A percentile compares a stretch with the other conserved stretches of the same genome.
Conservation (phyloP, 1,284 basidiomycete genomes). For the Marasmius sp. region DNA sequence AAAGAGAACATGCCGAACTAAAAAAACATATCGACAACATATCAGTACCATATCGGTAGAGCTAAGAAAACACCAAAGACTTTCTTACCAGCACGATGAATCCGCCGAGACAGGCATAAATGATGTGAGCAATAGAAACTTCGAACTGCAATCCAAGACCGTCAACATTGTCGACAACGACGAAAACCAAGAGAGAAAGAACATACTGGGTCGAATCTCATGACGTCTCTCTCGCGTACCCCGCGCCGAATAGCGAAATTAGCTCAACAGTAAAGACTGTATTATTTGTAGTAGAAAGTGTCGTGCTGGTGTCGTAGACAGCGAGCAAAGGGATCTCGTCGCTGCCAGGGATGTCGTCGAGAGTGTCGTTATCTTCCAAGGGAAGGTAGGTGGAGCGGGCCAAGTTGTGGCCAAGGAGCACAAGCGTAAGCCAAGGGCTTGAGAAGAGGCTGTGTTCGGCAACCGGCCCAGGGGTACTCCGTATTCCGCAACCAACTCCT, state of each 20-base stretch:
- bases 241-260: neutral
- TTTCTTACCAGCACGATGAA: conserved; percentile 73
- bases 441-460: too few species aligned
- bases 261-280: neutral
- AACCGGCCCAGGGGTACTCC: too few species aligned
- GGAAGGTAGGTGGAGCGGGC: too few species aligned
- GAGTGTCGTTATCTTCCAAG: too few species aligned
- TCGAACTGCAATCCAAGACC: conserved; percentile 50
- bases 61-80: neutral
- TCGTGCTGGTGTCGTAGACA: too few species aligned
- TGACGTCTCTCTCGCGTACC: neutral
- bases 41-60: neutral
- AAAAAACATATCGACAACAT: neutral
- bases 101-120: conserved; percentile 83
- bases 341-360: too few species aligned
- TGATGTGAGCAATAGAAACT: conserved; percentile 68
- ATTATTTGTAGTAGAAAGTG: too few species aligned
- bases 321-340: too few species aligned
- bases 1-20: conserved; percentile 95
- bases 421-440: too few species aligned
- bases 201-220: neutral
- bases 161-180: neutral
- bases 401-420: too few species aligned
- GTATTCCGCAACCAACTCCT: too few species aligned
- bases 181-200: neutral